Evolutionary conservation across 2,329 filamentous ascomycete genomes (phyloP).

Genomic region (Onygenales sp.): DNA sequence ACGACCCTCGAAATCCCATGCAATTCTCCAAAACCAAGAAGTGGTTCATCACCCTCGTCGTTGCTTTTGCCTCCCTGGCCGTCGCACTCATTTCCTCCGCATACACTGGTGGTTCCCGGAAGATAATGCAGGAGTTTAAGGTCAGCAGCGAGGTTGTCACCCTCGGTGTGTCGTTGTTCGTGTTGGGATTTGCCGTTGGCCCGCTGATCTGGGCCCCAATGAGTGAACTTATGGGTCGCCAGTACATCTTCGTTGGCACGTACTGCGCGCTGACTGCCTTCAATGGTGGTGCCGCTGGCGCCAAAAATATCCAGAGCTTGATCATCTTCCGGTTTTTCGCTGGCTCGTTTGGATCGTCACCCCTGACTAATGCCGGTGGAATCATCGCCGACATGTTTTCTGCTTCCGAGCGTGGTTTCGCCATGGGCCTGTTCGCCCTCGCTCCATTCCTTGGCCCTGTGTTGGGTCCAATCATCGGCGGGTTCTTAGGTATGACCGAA

Average conservation of each 20-base stretch:
- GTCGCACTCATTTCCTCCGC: conserved; percentile 63
- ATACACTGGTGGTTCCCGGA: conserved; percentile 47
- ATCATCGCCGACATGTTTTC: conserved; percentile 50
- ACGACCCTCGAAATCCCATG: conserved; percentile 60
- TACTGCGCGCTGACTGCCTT: conserved; percentile 49
- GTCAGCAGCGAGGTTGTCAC: conserved; percentile 37
- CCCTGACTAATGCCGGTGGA: conserved; percentile 49
- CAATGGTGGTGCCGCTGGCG: conserved; percentile 48
- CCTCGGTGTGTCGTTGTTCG: conserved; percentile 40
- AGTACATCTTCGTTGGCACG: conserved; percentile 50
- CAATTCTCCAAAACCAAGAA: conserved; percentile 48
- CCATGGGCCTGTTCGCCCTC: conserved; percentile 53
- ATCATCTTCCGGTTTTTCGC: conserved; percentile 56
- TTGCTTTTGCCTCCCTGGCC: conserved; percentile 57
- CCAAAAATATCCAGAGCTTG: conserved; percentile 46
- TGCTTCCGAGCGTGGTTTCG: conserved; percentile 41
- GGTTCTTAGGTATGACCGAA: conserved; percentile 50
- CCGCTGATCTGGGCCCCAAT: conserved; percentile 59
- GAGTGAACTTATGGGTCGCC: conserved; percentile 53
- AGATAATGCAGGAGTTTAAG: conserved; percentile 44
- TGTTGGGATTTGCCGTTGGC: conserved; percentile 49
- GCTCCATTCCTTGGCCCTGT: conserved; percentile 55
- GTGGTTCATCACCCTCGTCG: conserved; percentile 55
- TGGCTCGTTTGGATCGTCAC: conserved; percentile 48
- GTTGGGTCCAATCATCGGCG: conserved; percentile 53